Percentiles rank a stretch among this genome's conserved stretches.
These are phyloP conservation scores for Manihot esculenta DNA, from an alignment of 441 rosid species.

Conservation along the genomic window DNA sequence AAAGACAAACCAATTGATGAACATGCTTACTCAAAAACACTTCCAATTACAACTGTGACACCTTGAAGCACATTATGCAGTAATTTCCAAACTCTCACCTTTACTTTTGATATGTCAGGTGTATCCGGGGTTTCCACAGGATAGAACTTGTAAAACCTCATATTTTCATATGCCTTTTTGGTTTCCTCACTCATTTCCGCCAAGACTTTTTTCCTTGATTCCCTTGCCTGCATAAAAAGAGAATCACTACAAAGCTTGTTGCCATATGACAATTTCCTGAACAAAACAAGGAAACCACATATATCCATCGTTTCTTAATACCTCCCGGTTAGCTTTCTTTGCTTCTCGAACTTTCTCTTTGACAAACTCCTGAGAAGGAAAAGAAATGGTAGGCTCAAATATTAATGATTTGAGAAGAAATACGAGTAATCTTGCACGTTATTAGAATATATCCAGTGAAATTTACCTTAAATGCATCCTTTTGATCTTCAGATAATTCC, in stretches of 20 bases:
- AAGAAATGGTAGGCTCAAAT: slow-evolving; percentile 11
- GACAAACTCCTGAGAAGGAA: slow-evolving; percentile 58
- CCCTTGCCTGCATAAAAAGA: slow-evolving; percentile 51
- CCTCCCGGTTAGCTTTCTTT: slow-evolving; percentile 85
- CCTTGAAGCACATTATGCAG: neutral
- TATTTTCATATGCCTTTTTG: slow-evolving; percentile 50
- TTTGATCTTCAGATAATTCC: slow-evolving; percentile 69
- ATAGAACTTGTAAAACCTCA: slow-evolving; percentile 87
- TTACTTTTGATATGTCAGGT: slow-evolving; percentile 66
- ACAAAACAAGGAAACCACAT: slow-evolving; percentile 6
- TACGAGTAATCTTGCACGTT: neutral
- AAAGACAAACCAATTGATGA: too few species aligned
- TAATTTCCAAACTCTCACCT: slow-evolving; percentile 37
- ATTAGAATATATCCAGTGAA: slow-evolving; percentile 10
- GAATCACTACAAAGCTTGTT: slow-evolving; percentile 12
- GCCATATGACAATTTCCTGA: slow-evolving; percentile 3
- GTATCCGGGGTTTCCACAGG: slow-evolving; percentile 65
- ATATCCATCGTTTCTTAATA: slow-evolving; percentile 21
- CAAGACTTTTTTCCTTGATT: slow-evolving; percentile 62
- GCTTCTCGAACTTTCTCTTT: slow-evolving; percentile 84
- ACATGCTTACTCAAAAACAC: neutral
- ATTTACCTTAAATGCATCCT: slow-evolving; percentile 75
- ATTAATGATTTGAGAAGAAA: neutral
- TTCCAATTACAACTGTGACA: neutral
- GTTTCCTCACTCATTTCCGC: slow-evolving; percentile 73